These are phyloP conservation scores for Malus hybrid DNA, from an alignment of 331 rosid species.

Conservation along the genomic window DNA sequence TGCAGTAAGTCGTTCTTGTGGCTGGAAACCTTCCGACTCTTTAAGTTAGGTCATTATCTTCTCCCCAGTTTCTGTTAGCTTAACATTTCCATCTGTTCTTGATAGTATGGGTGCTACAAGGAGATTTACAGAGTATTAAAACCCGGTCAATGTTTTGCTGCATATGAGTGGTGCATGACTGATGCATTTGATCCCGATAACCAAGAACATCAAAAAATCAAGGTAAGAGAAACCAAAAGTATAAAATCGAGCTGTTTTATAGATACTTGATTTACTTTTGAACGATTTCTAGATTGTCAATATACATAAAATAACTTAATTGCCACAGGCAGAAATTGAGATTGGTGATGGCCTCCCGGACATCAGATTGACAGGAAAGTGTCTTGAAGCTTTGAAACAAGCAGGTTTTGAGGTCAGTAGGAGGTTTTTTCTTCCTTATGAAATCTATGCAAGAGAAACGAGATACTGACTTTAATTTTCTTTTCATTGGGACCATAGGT, in stretches of 20 bases:
- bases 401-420: constrained; percentile 79
- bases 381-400: constrained; percentile 87
- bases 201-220: constrained; percentile 68
- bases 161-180: constrained; percentile 98
- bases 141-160: constrained; percentile 92
- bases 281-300: not conserved
- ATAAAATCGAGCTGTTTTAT: not conserved
- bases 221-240: constrained; percentile 34
- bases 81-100: constrained; percentile 14
- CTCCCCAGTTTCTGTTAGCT: constrained; percentile 1
- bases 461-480: not conserved
- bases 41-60: not conserved
- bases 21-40: not conserved
- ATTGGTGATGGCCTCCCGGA: constrained; percentile 97
- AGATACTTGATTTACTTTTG: not conserved
- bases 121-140: constrained; percentile 86
- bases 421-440: not conserved
- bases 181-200: constrained; percentile 72
- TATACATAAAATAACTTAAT: not conserved
- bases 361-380: constrained; percentile 69
- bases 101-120: constrained; percentile 81
- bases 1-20: constrained; percentile 42
- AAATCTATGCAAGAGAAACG: not conserved
- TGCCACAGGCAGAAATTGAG: constrained; percentile 77
- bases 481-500: constrained; percentile 37